phyloP scores from a whole-genome alignment of 2,329 filamentous ascomycete genomes.

The Ceratocystis cubensis region DNA sequence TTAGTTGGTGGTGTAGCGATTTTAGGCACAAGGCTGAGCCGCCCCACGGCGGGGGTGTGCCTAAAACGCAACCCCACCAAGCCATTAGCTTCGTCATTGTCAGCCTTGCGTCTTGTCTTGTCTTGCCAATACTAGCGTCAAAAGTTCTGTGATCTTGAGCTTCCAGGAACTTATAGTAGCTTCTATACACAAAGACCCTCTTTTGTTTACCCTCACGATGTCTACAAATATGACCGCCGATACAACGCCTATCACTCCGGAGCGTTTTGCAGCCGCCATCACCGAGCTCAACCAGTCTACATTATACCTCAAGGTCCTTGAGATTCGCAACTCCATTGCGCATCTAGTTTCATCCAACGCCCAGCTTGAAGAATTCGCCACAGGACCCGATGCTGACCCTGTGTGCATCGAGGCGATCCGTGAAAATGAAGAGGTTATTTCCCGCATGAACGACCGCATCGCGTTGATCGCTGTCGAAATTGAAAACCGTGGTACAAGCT shows the following conservation, averaged over 20 bases:
- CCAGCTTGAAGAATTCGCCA: slow-evolving; percentile 57
- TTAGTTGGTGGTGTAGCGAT: not conserved
- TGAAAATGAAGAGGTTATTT: slow-evolving; percentile 59
- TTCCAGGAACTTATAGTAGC: too few species aligned
- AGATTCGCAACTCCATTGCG: slow-evolving; percentile 60
- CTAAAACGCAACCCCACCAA: slow-evolving; percentile 19
- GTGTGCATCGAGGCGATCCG: slow-evolving; percentile 62
- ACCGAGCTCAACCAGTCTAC: slow-evolving; percentile 51
- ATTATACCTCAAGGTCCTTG: slow-evolving; percentile 62
- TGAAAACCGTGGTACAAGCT: slow-evolving; percentile 42
- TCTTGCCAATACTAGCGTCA: not conserved
- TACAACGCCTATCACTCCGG: slow-evolving; percentile 46
- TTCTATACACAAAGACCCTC: not conserved
- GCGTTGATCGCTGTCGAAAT: slow-evolving; percentile 53
- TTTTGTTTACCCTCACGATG: not conserved
- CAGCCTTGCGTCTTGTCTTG: slow-evolving; percentile 7
- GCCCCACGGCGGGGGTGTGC: slow-evolving; percentile 16
- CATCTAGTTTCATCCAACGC: slow-evolving; percentile 64
- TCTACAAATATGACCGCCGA: slow-evolving; percentile 45
- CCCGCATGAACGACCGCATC: slow-evolving; percentile 54
- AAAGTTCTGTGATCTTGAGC: too few species aligned
- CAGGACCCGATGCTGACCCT: slow-evolving; percentile 40
- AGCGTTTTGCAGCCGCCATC: slow-evolving; percentile 55
- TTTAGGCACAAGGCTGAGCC: slow-evolving; percentile 11
- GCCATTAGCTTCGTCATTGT: slow-evolving; percentile 1